phyloP scores from a whole-genome alignment of 768 basidiomycete species.

The Antrodiella citrinella region DNA sequence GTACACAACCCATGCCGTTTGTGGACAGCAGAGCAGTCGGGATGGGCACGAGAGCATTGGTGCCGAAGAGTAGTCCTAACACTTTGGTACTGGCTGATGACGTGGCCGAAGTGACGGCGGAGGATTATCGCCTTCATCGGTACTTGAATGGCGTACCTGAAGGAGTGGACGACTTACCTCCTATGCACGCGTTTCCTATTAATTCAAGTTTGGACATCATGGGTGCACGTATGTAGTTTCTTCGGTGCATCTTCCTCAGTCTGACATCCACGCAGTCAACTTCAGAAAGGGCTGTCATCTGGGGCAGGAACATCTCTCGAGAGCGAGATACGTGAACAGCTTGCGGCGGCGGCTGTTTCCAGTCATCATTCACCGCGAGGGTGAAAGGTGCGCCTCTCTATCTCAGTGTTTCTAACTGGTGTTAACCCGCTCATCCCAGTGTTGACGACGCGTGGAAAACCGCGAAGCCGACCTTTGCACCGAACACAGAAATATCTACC shows the following conservation, averaged over 20 bases:
- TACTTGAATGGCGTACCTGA: slow-evolving; percentile 84
- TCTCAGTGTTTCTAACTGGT: background rate
- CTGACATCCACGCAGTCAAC: slow-evolving; percentile 52
- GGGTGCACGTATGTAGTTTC: slow-evolving; percentile 67
- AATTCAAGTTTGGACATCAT: slow-evolving; percentile 93
- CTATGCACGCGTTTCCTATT: slow-evolving; percentile 81
- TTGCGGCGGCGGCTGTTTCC: slow-evolving; percentile 87
- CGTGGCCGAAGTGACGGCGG: slow-evolving; percentile 31
- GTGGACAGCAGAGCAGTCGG: slow-evolving; percentile 63
- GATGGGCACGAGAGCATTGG: slow-evolving; percentile 71
- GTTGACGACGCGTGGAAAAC: background rate
- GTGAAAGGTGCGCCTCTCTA: slow-evolving; percentile 5
- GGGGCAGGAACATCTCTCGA: slow-evolving; percentile 93
- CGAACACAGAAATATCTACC: slow-evolving; percentile 21
- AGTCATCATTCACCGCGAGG: slow-evolving; percentile 44
- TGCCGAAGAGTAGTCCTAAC: slow-evolving; percentile 68
- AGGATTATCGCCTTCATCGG: slow-evolving; percentile 71
- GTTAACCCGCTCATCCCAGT: background rate
- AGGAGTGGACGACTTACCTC: slow-evolving; percentile 66
- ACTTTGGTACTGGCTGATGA: slow-evolving; percentile 45
- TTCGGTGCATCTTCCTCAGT: background rate
- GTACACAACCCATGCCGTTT: slow-evolving; percentile 40
- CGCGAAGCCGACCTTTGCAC: slow-evolving; percentile 3
- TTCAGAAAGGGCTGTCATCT: slow-evolving; percentile 98
- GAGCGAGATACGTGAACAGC: slow-evolving; percentile 92